Conservation (phyloP, 192 early-diverging fungal genomes). For the Neocallimastix lanati region DNA sequence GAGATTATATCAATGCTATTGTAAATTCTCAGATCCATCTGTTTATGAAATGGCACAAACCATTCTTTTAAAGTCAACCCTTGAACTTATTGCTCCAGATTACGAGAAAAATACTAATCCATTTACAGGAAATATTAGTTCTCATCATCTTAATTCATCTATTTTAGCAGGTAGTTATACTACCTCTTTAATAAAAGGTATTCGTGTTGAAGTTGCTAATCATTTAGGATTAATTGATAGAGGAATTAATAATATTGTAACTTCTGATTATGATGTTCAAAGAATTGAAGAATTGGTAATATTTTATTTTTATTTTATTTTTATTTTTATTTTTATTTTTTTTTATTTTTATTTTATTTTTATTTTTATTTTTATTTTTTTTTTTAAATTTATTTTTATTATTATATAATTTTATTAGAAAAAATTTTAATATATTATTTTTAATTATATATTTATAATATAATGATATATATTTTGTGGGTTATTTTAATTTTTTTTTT, state of each 20-base stretch:
- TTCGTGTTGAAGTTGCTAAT: slow-evolving; percentile 6
- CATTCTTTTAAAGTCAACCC: slow-evolving; percentile 9
- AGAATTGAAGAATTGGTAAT: slow-evolving; percentile 18
- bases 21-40: not conserved
- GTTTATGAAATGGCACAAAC: slow-evolving; percentile 21
- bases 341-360: not conserved
- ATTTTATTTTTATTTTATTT: not conserved
- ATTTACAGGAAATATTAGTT: not conserved
- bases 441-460: no score
- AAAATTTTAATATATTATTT: no score
- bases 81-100: slow-evolving; percentile 26
- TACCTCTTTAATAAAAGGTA: slow-evolving; percentile 14
- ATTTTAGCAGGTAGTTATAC: not conserved
- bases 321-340: slow-evolving; percentile 2
- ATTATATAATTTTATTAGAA: no score
- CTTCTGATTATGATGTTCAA: slow-evolving; percentile 16
- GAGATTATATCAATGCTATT: slow-evolving; percentile 54
- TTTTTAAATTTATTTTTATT: slow-evolving; percentile 1
- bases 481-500: no score
- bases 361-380: not conserved
- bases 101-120: slow-evolving; percentile 10
- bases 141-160: not conserved
- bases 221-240: slow-evolving; percentile 12
- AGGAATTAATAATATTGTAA: slow-evolving; percentile 6
- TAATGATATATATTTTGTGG: no score